Base-by-base conservation (phyloP, 169 alveolate genomes). In the Toxoplasma gondii region DNA sequence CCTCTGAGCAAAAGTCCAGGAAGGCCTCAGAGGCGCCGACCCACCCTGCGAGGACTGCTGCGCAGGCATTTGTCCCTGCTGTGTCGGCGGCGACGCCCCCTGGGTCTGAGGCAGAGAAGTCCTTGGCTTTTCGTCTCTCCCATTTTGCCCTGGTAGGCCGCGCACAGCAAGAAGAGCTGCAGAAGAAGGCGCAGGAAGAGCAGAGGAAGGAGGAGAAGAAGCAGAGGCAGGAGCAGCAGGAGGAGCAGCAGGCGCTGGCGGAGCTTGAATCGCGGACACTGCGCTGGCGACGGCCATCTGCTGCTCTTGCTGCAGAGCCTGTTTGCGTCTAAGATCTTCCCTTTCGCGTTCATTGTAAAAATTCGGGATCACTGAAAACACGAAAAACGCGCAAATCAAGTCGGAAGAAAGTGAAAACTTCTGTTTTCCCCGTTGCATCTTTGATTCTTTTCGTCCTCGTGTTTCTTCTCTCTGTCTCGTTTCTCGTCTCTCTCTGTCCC, bases 251-350 rank as follows among this genome's bases (percentile, higher is more conserved):
- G 44, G 54, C 12, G 88, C 88, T 22, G 84, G 74, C 84, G 1
- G 84, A 1, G 44, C 9, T 27, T 34, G 41, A 41, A 67, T 67
- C n/a, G 90, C 90, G 1, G 90, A 64, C 27, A 43, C 64, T 7
- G 90, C 90, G 19, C 24, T 43, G 36, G 90, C 67, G 36, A 82
- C 67, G 38, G 90, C 90, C 67, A 82, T 4, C 34, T 82, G 90
- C 90, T 82, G 90, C 24, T 82, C 90, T 38, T 82, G 90, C 36
- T 87, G 96, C 92, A 67, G 96, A 96, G 54, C 96, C 97, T 94
- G 97, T 98, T 93, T 96, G 95, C 91, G 96, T 96, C 88, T 98
- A 96, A 87, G 97, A 98, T 91, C 97, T 96, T 96, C 98, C 99
- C 96, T 97, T 97, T 92, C 98, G 92, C 87, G 96, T 97, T 94